A percentile compares a stretch with the other conserved stretches of the same genome.
Evolutionary conservation across 768 basidiomycete species (phyloP).

Genomic region (Boletales sp.): DNA sequence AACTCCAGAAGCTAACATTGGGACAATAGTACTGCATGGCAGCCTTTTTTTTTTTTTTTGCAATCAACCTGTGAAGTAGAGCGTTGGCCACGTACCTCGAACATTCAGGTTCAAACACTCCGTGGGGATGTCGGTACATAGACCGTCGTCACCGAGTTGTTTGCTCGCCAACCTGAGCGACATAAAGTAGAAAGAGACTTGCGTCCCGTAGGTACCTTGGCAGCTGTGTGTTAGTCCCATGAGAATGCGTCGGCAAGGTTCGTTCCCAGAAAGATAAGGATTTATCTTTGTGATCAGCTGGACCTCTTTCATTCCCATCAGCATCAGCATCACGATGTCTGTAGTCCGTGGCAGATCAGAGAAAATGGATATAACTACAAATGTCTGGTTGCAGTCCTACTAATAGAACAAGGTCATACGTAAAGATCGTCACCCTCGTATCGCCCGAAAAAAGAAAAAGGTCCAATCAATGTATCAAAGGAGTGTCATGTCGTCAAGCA

Average conservation of each 20-base stretch:
- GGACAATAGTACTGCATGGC: background rate
- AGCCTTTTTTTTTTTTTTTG: background rate
- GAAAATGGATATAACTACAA: slow-evolving; percentile 2
- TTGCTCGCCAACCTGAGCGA: too few species aligned
- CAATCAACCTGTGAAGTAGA: background rate
- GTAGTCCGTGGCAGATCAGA: too few species aligned
- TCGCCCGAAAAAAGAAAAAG: background rate
- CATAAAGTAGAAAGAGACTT: too few species aligned
- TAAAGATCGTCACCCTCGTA: background rate
- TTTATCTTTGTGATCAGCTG: too few species aligned
- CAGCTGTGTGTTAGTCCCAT: too few species aligned
- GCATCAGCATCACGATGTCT: too few species aligned
- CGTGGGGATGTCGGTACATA: too few species aligned
- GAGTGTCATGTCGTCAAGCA: background rate
- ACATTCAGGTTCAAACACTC: background rate
- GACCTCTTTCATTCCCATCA: too few species aligned
- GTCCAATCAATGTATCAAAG: background rate
- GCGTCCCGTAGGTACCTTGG: too few species aligned
- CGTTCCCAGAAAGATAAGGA: too few species aligned
- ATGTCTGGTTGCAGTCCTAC: background rate
- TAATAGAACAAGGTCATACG: background rate
- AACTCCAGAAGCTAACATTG: slow-evolving; percentile 1
- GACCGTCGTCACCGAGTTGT: too few species aligned
- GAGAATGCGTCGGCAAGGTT: too few species aligned
- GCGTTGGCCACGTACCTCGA: background rate